Percentiles rank a stretch among this genome's conserved stretches.
phyloP scores from a whole-genome alignment of 441 rosid genomes.

The Populus tomentosa region DNA sequence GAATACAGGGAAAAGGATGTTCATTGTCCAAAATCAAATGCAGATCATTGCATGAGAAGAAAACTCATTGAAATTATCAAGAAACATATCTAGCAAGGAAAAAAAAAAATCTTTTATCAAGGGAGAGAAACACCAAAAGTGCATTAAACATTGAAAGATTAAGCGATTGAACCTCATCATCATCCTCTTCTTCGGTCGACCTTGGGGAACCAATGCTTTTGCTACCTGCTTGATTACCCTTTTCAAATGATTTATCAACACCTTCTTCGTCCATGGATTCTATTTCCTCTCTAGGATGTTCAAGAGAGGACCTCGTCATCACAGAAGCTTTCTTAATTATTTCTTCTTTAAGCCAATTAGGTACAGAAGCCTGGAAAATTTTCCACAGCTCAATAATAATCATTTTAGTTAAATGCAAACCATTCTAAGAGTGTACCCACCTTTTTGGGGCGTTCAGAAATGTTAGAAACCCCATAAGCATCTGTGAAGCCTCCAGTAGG shows the following conservation, averaged over 20 bases:
- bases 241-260: conserved; percentile 45
- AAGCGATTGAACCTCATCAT: conserved; percentile 61
- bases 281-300: conserved; percentile 48
- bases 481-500: conserved; percentile 60
- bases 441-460: conserved; percentile 81
- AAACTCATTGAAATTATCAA: background rate
- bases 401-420: conserved; percentile 13
- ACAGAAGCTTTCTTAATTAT: conserved; percentile 65
- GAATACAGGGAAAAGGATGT: background rate
- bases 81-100: background rate
- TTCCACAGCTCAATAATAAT: conserved; percentile 21
- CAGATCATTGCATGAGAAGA: background rate
- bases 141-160: conserved; percentile 11
- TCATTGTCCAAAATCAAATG: conserved; percentile 5
- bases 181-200: conserved; percentile 84
- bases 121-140: conserved; percentile 9
- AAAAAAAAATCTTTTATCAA: background rate
- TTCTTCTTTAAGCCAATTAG: conserved; percentile 98
- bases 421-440: conserved; percentile 32
- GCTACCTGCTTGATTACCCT: conserved; percentile 52
- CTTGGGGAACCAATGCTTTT: conserved; percentile 68
- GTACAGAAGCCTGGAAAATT: conserved; percentile 71
- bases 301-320: conserved; percentile 54
- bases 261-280: conserved; percentile 58
- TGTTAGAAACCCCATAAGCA: conserved; percentile 57